Evolutionary conservation across 768 basidiomycete genomes (phyloP).

Genomic region (Tubosaeta sp.): DNA sequence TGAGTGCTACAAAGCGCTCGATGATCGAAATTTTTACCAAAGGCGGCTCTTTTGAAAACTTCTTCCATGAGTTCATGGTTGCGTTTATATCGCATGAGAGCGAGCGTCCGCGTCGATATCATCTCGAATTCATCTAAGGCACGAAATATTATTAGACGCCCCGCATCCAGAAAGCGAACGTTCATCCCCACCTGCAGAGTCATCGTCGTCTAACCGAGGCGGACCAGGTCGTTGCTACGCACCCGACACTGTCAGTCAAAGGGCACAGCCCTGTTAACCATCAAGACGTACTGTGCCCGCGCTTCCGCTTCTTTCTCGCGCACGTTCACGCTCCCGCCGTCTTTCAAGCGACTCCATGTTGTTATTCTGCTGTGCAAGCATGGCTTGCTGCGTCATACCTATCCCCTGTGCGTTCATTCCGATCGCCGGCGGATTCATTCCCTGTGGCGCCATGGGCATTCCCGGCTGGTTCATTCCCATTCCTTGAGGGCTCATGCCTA

Average conservation of each 20-base stretch:
- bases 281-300: constrained; percentile 36
- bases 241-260: background rate
- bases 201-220: constrained; percentile 49
- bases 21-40: constrained; percentile 33
- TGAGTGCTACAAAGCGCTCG: background rate
- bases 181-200: constrained; percentile 52
- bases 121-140: constrained; percentile 59
- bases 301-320: constrained; percentile 42
- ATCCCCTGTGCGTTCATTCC: constrained; percentile 23
- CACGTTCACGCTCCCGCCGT: constrained; percentile 54
- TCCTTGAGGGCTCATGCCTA: constrained; percentile 22
- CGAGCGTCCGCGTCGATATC: constrained; percentile 69
- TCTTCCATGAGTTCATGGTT: constrained; percentile 86
- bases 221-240: constrained; percentile 30
- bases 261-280: background rate
- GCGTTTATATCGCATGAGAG: constrained; percentile 66
- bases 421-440: constrained; percentile 22
- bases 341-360: constrained; percentile 72
- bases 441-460: constrained; percentile 23
- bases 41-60: constrained; percentile 71
- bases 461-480: constrained; percentile 25
- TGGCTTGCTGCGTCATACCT: constrained; percentile 45
- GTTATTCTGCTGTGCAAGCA: constrained; percentile 69
- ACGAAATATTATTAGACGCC: background rate
- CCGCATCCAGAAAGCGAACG: background rate